These are phyloP conservation scores for Chytriomyces sp. DNA, from an alignment of 192 early-diverging fungal species.

Conservation along the genomic window DNA sequence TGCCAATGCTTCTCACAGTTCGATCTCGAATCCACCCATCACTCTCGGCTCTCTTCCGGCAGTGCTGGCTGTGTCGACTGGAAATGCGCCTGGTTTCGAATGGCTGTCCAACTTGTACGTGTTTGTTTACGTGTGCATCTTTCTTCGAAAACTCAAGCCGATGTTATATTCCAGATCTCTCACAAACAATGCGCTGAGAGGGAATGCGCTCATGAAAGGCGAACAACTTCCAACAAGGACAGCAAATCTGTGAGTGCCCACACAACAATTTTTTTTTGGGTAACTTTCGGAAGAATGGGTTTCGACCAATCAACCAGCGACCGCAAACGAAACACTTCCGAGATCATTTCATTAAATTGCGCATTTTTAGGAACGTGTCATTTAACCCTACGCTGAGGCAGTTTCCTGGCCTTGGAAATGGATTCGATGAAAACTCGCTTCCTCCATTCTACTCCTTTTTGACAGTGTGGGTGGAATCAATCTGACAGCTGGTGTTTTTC, in stretches of 20 bases:
- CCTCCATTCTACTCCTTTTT: not conserved
- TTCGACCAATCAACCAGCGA: no score
- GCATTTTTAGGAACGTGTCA: not conserved
- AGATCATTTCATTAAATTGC: no score
- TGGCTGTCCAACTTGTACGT: not conserved
- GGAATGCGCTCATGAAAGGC: not conserved
- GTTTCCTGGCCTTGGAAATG: not conserved
- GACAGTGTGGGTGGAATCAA: not conserved
- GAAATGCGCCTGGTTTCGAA: not conserved
- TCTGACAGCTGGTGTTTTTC: not conserved
- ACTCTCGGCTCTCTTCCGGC: conserved; percentile 11
- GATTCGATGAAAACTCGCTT: not conserved
- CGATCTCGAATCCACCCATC: conserved; percentile 14
- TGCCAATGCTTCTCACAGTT: not conserved
- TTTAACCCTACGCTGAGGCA: not conserved
- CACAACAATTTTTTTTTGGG: not conserved
- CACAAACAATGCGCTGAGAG: not conserved
- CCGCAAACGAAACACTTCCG: no score
- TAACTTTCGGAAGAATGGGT: not conserved
- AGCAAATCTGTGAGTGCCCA: not conserved
- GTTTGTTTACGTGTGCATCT: not conserved
- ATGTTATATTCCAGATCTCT: not conserved
- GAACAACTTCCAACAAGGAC: not conserved
- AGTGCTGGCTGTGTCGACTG: not conserved
- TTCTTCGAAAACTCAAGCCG: not conserved